A percentile compares a stretch with the other conserved stretches of the same genome.
phyloP scores from a whole-genome alignment of 495 filamentous ascomycete genomes.

The Achaetomiella virescens region DNA sequence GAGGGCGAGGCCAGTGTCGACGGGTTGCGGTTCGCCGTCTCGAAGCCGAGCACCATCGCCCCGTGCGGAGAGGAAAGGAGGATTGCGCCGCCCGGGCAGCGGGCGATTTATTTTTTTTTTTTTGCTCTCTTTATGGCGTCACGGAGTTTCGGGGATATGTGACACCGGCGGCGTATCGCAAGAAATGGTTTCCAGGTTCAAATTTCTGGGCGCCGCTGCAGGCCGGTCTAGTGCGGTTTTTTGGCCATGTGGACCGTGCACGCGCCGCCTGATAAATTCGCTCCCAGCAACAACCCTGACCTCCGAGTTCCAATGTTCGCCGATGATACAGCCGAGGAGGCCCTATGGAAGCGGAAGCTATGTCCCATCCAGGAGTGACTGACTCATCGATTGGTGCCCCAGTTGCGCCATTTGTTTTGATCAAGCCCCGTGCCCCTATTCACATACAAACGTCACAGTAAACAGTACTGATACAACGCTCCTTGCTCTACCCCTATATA shows the following conservation, averaged over 20 bases:
- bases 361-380: too few relatives aligned
- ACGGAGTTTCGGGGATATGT: not conserved
- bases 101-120: slow-evolving; percentile 8
- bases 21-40: slow-evolving; percentile 15
- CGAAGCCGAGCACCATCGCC: slow-evolving; percentile 31
- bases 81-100: slow-evolving; percentile 23
- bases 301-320: not conserved
- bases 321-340: not conserved
- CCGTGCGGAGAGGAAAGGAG: slow-evolving; percentile 5
- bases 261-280: not conserved
- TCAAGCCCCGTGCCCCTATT: not conserved
- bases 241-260: slow-evolving; percentile 19
- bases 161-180: slow-evolving; percentile 5
- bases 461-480: not conserved
- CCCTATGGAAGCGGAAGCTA: too few relatives aligned
- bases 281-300: not conserved
- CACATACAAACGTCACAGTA: not conserved
- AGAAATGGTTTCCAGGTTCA: slow-evolving; percentile 13
- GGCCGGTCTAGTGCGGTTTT: slow-evolving; percentile 11
- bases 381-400: too few relatives aligned
- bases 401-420: not conserved
- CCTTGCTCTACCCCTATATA: not conserved
- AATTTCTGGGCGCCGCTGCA: slow-evolving; percentile 18
- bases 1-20: slow-evolving; percentile 7
- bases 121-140: slow-evolving; percentile 1